Percentiles rank a stretch among this genome's conserved stretches.
Evolutionary conservation across 306 rosid species (phyloP).

Genomic region (Ammopiptanthus mongolicus): DNA sequence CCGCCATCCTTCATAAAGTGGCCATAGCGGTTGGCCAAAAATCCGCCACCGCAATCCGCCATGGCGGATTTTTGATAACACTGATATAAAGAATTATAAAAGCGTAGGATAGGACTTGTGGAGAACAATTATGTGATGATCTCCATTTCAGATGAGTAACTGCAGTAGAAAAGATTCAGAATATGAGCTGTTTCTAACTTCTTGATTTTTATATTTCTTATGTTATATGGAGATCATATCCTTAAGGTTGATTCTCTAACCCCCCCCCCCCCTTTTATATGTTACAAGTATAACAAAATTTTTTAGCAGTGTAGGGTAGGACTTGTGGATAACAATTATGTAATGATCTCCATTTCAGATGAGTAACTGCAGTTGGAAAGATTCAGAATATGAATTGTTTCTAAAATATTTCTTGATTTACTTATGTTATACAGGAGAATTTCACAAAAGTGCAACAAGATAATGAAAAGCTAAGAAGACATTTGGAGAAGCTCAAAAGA

Average conservation of each 20-base stretch:
- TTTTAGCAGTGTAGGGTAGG: neutral
- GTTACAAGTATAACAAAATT: too few species aligned
- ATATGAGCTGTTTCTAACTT: neutral
- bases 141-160: too few species aligned
- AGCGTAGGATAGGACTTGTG: neutral
- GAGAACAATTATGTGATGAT: neutral
- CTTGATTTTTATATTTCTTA: neutral
- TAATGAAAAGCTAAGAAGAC: constrained; percentile 70
- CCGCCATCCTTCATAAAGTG: too few species aligned
- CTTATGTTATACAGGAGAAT: constrained; percentile 52
- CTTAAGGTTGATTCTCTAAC: too few species aligned
- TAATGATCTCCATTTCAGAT: too few species aligned
- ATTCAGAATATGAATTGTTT: neutral
- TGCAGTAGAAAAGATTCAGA: too few species aligned
- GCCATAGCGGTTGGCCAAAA: too few species aligned
- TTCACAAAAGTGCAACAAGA: constrained; percentile 53
- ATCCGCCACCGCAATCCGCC: too few species aligned
- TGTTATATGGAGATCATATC: too few species aligned
- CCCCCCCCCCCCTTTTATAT: too few species aligned
- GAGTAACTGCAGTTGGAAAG: too few species aligned
- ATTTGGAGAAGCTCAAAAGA: constrained; percentile 79
- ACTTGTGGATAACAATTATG: neutral
- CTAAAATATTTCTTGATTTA: neutral
- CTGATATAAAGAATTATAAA: neutral
- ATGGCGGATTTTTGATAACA: too few species aligned